phyloP scores from a whole-genome alignment of 805 yeast genomes.

The Tetrapisispora iriomotensis region DNA sequence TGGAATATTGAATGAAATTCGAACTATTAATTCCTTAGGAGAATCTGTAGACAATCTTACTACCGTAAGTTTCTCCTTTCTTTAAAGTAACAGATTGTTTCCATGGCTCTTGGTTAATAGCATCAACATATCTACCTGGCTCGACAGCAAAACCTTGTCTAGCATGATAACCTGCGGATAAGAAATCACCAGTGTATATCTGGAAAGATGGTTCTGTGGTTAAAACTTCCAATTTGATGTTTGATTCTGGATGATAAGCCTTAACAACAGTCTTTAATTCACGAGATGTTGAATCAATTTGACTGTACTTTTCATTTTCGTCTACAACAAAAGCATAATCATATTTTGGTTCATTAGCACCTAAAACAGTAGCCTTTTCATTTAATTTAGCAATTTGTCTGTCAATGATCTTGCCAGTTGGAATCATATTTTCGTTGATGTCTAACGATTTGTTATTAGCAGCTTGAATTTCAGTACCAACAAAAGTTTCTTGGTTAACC shows the following conservation, averaged over 20 bases:
- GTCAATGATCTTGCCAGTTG: slow-evolving; percentile 37
- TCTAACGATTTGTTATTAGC: slow-evolving; percentile 34
- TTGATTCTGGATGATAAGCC: slow-evolving; percentile 38
- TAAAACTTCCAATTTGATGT: slow-evolving; percentile 33
- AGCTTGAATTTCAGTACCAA: slow-evolving; percentile 33
- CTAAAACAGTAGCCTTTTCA: slow-evolving; percentile 22
- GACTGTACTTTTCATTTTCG: slow-evolving; percentile 12
- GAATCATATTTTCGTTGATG: slow-evolving; percentile 31
- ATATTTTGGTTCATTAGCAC: slow-evolving; percentile 27
- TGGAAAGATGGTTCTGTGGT: slow-evolving; percentile 63
- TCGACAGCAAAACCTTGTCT: slow-evolving; percentile 54
- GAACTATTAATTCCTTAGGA: slow-evolving; percentile 6
- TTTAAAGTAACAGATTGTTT: slow-evolving; percentile 37
- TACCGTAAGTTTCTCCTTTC: slow-evolving; percentile 46
- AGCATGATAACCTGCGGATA: slow-evolving; percentile 30
- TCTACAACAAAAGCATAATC: slow-evolving; percentile 41
- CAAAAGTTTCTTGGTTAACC: slow-evolving; percentile 24
- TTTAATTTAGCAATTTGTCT: slow-evolving; percentile 20
- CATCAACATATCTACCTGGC: slow-evolving; percentile 50
- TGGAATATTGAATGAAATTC: not conserved
- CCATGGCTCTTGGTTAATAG: slow-evolving; percentile 41
- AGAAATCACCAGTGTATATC: slow-evolving; percentile 51
- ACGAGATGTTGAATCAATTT: slow-evolving; percentile 37
- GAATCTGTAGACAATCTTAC: slow-evolving; percentile 28
- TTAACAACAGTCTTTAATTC: slow-evolving; percentile 32